Evolutionary conservation across 441 rosid species (phyloP), one percentile per base, ranked within the genome.

Genomic region (Kokia cookei): DNA sequence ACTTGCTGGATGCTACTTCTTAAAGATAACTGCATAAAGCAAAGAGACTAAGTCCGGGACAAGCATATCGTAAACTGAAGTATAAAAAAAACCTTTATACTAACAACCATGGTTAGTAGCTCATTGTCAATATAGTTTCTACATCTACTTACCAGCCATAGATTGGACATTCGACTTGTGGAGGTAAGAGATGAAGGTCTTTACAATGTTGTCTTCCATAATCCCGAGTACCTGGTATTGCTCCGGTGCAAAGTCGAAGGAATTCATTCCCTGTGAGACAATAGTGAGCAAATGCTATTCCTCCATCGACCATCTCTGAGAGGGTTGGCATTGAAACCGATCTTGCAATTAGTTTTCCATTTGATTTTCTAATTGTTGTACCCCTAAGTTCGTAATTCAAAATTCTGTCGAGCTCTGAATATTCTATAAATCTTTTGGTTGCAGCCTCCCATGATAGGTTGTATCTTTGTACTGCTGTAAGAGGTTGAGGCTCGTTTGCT

Each of bases 391-490:
- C 79, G 7, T 79, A 51, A 32, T 77, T 85, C 75, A 95, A 65
- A 75, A 95, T 48, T 77, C 75, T 87, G 73, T 86, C 89, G 1
- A 95, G 93, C 58, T 90, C 98, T 0, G 99, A 93, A 71, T 86
- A 86, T 76, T 95, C 92, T 77, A 87, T 81, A 75, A 95, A 95
- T 83, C 98, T 93, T 69, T 90, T 88, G 19, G 97, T 95, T 5
- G 99, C 98, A 53, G 99, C 98, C 76, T 95, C 98, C 99, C 99
- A 93, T 2, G 99, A 93, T 19, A 95, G 97, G 62, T 82, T 79
- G 77, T 91, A 88, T 75, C 84, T 87, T 82, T 95, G 94, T 77
- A 91, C 94, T 0, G 88, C 87, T 12, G 94, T 91, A 27, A 95
- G 93, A 0, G 96, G 99, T 15, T 79, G 89, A 57, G 99, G 99